phyloP scores from a whole-genome alignment of 2,329 filamentous ascomycete genomes.

The Aspergillus tamarii region DNA sequence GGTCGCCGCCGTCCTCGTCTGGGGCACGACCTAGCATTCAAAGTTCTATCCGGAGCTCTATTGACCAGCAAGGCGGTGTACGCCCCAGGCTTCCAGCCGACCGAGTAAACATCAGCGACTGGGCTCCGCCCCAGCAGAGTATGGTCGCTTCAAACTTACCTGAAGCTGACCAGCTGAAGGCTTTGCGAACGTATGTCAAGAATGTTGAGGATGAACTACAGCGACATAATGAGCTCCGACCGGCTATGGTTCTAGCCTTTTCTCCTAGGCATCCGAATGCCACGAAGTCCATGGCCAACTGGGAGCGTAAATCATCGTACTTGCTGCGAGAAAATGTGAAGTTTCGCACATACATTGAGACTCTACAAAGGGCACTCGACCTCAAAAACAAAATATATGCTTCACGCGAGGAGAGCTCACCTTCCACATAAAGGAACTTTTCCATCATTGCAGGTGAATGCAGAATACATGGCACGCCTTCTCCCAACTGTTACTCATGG shows the following conservation, averaged over 20 bases:
- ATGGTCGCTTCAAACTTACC: constrained; percentile 79
- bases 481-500: background rate
- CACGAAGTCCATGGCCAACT: constrained; percentile 86
- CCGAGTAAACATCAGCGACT: constrained; percentile 80
- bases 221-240: constrained; percentile 83
- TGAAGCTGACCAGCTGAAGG: constrained; percentile 79
- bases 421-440: constrained; percentile 6
- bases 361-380: constrained; percentile 69
- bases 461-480: background rate
- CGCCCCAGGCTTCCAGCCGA: constrained; percentile 79
- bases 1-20: constrained; percentile 36
- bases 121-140: constrained; percentile 85
- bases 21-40: constrained; percentile 58
- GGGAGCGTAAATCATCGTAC: constrained; percentile 94
- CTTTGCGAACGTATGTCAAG: constrained; percentile 76
- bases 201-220: constrained; percentile 84
- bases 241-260: constrained; percentile 86
- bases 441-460: background rate
- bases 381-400: constrained; percentile 72
- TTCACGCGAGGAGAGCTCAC: constrained; percentile 24
- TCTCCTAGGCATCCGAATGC: constrained; percentile 81
- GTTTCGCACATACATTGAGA: constrained; percentile 93
- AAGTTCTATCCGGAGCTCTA: constrained; percentile 65
- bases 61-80: constrained; percentile 66
- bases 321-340: constrained; percentile 93